Evolutionary conservation across 805 yeast species (phyloP).

Genomic region (Nakazawaea molendinolei): DNA sequence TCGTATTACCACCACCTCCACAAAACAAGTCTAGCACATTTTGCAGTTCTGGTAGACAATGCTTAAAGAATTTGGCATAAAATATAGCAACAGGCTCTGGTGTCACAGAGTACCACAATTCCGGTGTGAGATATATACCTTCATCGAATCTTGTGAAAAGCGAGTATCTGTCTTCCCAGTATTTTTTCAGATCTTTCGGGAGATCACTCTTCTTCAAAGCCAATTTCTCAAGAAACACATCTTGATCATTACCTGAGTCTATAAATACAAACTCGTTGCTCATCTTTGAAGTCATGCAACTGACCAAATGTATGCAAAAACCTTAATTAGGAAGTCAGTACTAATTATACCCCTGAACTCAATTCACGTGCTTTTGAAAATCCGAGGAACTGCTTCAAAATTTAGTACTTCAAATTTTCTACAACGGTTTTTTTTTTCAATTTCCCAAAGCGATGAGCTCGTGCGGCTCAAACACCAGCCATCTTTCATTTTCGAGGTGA

Average conservation of each 20-base stretch:
- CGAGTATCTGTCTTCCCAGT: slow-evolving; percentile 55
- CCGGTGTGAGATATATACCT: slow-evolving; percentile 63
- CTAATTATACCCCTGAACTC: too few species aligned
- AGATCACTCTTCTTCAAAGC: slow-evolving; percentile 13
- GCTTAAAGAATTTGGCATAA: slow-evolving; percentile 44
- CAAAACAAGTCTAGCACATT: slow-evolving; percentile 64
- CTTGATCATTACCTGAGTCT: slow-evolving; percentile 5
- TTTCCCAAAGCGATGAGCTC: too few species aligned
- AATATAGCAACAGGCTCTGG: slow-evolving; percentile 68
- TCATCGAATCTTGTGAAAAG: slow-evolving; percentile 60
- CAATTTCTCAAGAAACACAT: slow-evolving; percentile 2
- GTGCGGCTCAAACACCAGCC: background rate
- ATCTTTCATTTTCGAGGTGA: background rate
- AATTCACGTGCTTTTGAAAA: too few species aligned
- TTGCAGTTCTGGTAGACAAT: slow-evolving; percentile 42
- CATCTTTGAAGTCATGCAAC: background rate
- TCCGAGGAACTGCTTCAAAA: too few species aligned
- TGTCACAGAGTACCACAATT: slow-evolving; percentile 84
- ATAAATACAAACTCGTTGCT: background rate
- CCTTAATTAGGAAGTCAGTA: too few species aligned
- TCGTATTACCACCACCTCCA: slow-evolving; percentile 85
- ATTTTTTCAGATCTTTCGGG: slow-evolving; percentile 38
- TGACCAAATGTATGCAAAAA: too few species aligned
- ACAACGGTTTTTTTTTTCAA: background rate
- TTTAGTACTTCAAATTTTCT: too few species aligned